phyloP scores from a whole-genome alignment of 345 rosid species.

The Boechera divaricarpa region DNA sequence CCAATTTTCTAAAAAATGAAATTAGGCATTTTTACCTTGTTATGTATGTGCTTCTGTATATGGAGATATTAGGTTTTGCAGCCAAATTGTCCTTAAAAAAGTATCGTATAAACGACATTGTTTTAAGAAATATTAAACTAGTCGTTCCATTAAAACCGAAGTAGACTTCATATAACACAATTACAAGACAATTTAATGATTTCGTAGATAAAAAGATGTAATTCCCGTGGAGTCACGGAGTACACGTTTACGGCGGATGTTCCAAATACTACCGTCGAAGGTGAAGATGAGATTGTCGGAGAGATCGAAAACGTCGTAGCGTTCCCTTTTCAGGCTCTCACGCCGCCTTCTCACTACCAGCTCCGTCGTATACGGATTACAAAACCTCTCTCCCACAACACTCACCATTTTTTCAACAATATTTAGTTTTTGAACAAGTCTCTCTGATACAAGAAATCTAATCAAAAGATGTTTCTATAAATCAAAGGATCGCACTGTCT shows the following conservation, averaged over 20 bases:
- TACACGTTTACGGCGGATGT: conserved; percentile 53
- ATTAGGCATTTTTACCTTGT: conserved; percentile 21
- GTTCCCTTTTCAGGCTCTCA: conserved; percentile 46
- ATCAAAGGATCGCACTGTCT: conserved; percentile 2
- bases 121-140: neutral
- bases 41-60: neutral
- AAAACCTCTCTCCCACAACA: conserved; percentile 58
- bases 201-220: neutral
- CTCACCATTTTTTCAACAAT: conserved; percentile 40
- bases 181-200: neutral
- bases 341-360: conserved; percentile 55
- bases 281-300: conserved; percentile 60
- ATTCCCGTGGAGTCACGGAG: conserved; percentile 61
- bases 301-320: conserved; percentile 54
- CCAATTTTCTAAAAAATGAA: conserved; percentile 9
- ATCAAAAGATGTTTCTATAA: neutral
- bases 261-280: conserved; percentile 57
- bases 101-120: neutral
- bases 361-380: conserved; percentile 62
- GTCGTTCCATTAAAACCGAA: conserved; percentile 17
- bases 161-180: neutral
- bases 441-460: conserved; percentile 6
- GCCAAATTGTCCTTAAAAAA: neutral
- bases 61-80: neutral
- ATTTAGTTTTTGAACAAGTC: neutral